Conservation (phyloP, 2,329 filamentous ascomycete genomes). For the Rhinocladiella mackenziei region DNA sequence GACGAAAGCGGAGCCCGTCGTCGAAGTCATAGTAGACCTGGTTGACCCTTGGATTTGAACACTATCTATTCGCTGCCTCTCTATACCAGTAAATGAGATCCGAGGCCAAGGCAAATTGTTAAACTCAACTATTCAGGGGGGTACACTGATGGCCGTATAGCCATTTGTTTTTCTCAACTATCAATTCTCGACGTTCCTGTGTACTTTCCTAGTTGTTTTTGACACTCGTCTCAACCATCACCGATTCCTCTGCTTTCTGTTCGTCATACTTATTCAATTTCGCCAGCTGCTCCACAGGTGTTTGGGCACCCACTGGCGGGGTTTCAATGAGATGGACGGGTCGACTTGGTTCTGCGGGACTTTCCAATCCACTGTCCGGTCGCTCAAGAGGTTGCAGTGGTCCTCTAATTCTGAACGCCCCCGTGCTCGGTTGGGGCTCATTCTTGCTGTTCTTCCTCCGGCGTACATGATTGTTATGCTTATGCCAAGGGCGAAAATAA, state of each 20-base stretch:
- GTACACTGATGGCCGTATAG: too few species aligned
- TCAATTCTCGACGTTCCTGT: too few species aligned
- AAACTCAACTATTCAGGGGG: too few species aligned
- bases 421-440: slow-evolving; percentile 11
- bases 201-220: background rate
- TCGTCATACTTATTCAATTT: background rate
- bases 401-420: slow-evolving; percentile 13
- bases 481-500: slow-evolving; percentile 1
- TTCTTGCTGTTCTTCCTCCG: slow-evolving; percentile 8
- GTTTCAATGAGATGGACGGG: slow-evolving; percentile 19
- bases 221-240: background rate
- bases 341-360: slow-evolving; percentile 10
- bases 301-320: slow-evolving; percentile 5
- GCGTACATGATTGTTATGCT: slow-evolving; percentile 9
- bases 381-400: background rate
- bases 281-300: slow-evolving; percentile 2
- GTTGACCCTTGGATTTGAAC: too few species aligned
- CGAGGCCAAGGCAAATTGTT: too few species aligned
- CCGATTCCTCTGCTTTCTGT: background rate
- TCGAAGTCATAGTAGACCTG: too few species aligned
- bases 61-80: too few species aligned
- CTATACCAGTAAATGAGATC: too few species aligned
- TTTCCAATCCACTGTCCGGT: slow-evolving; percentile 5
- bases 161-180: too few species aligned
- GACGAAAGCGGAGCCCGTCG: too few species aligned